Percentiles rank a stretch among this genome's conserved stretches.
phyloP scores from a whole-genome alignment of 1,284 basidiomycete species.

The Vanrija humicola region DNA sequence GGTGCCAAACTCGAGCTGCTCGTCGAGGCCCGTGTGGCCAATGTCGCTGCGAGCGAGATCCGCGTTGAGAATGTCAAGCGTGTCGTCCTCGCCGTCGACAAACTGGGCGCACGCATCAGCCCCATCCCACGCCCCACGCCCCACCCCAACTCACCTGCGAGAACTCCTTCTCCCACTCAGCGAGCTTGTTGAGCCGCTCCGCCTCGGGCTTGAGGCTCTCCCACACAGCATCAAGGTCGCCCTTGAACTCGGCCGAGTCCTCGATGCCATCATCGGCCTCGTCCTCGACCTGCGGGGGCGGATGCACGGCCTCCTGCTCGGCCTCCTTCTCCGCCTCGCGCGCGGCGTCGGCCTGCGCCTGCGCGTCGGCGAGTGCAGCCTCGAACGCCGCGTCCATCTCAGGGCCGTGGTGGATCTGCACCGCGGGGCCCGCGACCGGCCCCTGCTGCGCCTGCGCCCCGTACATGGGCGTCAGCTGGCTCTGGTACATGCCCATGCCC shows the following conservation, averaged over 20 bases:
- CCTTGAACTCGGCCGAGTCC: constrained; percentile 37
- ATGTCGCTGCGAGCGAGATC: constrained; percentile 42
- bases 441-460: constrained; percentile 36
- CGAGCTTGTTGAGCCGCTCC: constrained; percentile 58
- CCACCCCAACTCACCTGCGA: constrained; percentile 54
- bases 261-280: constrained; percentile 4
- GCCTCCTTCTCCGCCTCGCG: constrained; percentile 36
- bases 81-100: constrained; percentile 45
- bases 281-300: constrained; percentile 45
- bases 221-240: constrained; percentile 51
- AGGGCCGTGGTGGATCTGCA: constrained; percentile 5
- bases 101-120: constrained; percentile 24
- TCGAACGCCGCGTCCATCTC: constrained; percentile 71
- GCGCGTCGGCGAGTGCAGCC: constrained; percentile 65
- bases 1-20: constrained; percentile 42
- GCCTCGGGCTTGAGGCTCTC: constrained; percentile 50
- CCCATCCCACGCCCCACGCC: neutral
- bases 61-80: constrained; percentile 39
- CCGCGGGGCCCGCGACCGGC: neutral
- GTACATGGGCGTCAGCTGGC: constrained; percentile 16
- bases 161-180: constrained; percentile 86
- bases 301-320: constrained; percentile 34
- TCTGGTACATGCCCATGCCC: constrained; percentile 16
- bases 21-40: constrained; percentile 35
- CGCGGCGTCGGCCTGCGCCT: constrained; percentile 56